phyloP scores from a whole-genome alignment of 176 grass and related monocot species.

The Triticum timopheevii region DNA sequence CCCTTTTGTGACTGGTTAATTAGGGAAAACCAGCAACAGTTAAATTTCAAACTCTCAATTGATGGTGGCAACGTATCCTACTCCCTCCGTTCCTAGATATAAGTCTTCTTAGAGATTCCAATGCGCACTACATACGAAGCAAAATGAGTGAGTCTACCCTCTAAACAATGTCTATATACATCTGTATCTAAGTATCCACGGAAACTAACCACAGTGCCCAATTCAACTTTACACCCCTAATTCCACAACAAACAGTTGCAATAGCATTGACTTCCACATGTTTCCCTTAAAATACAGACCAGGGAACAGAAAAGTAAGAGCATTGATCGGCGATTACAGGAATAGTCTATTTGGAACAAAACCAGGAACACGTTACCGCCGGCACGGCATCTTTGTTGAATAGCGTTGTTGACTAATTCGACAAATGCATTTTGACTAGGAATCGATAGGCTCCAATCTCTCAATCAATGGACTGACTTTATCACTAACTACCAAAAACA shows the following conservation, averaged over 20 bases:
- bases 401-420: constrained; percentile 10
- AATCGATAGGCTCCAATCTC: no score
- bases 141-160: no score
- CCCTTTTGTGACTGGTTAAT: not conserved
- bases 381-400: constrained; percentile 20
- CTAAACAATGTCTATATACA: no score
- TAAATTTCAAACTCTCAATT: not conserved
- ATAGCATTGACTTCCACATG: not conserved
- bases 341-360: not conserved
- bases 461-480: not conserved
- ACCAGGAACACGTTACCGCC: no score
- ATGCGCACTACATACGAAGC: no score
- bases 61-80: not conserved
- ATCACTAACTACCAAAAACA: not conserved
- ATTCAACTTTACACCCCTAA: not conserved
- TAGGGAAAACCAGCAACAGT: not conserved
- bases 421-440: constrained; percentile 33
- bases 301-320: not conserved
- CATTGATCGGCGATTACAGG: not conserved
- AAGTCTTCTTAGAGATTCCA: no score
- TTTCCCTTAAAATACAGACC: not conserved
- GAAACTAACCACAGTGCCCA: not conserved
- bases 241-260: not conserved
- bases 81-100: no score
- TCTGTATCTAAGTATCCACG: not conserved